phyloP scores from a whole-genome alignment of 257 asterid species.

The Perilla frutescens region DNA sequence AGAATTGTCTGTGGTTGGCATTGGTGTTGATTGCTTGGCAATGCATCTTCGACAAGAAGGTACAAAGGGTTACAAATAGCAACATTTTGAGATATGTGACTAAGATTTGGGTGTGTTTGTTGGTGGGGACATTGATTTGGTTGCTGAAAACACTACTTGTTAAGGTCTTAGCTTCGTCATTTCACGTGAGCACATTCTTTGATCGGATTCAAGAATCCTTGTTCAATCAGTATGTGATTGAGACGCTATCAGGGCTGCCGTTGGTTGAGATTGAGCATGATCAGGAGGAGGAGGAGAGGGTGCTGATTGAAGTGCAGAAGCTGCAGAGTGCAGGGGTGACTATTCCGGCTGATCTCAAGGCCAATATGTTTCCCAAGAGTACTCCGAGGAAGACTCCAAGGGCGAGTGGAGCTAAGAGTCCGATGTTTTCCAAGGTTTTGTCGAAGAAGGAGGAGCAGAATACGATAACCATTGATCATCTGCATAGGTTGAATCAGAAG shows the following conservation, averaged over 20 bases:
- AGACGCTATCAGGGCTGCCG: slow-evolving; percentile 76
- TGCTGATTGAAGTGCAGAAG: slow-evolving; percentile 70
- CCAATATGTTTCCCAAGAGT: slow-evolving; percentile 56
- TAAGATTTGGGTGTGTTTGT: slow-evolving; percentile 74
- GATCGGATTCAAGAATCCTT: slow-evolving; percentile 83
- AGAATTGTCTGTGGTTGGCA: slow-evolving; percentile 82
- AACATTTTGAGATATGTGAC: slow-evolving; percentile 63
- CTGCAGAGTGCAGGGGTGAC: slow-evolving; percentile 84
- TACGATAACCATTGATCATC: slow-evolving; percentile 67
- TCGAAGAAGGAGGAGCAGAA: slow-evolving; percentile 64
- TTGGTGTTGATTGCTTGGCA: slow-evolving; percentile 87
- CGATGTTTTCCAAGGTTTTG: slow-evolving; percentile 47
- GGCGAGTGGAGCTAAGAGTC: slow-evolving; percentile 53
- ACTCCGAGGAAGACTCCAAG: slow-evolving; percentile 62
- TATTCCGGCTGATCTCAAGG: slow-evolving; percentile 71
- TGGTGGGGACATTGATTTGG: slow-evolving; percentile 84
- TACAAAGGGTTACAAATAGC: slow-evolving; percentile 49
- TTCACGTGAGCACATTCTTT: slow-evolving; percentile 82
- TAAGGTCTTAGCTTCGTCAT: slow-evolving; percentile 82
- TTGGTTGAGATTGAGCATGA: slow-evolving; percentile 66
- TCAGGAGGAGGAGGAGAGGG: slow-evolving; percentile 77
- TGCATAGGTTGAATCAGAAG: slow-evolving; percentile 81
- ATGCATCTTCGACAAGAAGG: slow-evolving; percentile 64
- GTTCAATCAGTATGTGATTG: slow-evolving; percentile 81
- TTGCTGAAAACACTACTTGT: slow-evolving; percentile 73